Evolutionary conservation across 176 grass and related monocot species (phyloP), one percentile per base, ranked within the genome.

Genomic region (Thinopyrum elongatum): DNA sequence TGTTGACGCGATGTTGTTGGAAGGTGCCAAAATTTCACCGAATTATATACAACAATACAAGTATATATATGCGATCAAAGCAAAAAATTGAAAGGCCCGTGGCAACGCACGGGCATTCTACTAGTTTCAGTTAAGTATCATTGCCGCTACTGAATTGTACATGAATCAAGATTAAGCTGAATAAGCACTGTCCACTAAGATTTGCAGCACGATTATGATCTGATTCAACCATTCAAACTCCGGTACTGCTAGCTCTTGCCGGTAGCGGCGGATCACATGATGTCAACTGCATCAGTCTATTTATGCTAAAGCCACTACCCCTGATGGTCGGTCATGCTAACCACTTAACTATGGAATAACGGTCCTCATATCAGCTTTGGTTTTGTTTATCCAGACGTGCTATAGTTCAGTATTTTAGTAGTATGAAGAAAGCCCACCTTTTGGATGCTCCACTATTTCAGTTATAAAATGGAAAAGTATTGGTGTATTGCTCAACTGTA

Each of bases 261-360:
- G 29, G 65, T 15, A 68, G 65, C 65, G 65, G 65, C 65, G 30
- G 31, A 69, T 69, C 66, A 69, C 66, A 35, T 69, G 66, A 69
- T 69, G 17, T 69, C 31, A 69, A 69, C 31, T 5, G 31, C 31
- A 69, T 17, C 31, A 69, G 31, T 36, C 9, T 46, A 46, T 46
- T 46, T 34, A 35, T 55, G 22, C 30, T 69, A 35, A 69, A 69
- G 17, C 31, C 31, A 35, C 7, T 1, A 36, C 17, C 66, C 31
- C 31, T 69, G 66, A 69, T 69, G 33, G 67, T 38, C 67, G 33
- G 67, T 70, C 67, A 70, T 70, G 67, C 35, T 70, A 70, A 70
- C 66, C 9, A 70, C 51, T 57, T 70, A 70, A 70, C 66, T 22
- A 36, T 70, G 67, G 9, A 19, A 70, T 70, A 70, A 70, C 67